Base-by-base conservation (phyloP, 2,329 filamentous ascomycete genomes). In the Macrophomina phaseolina region DNA sequence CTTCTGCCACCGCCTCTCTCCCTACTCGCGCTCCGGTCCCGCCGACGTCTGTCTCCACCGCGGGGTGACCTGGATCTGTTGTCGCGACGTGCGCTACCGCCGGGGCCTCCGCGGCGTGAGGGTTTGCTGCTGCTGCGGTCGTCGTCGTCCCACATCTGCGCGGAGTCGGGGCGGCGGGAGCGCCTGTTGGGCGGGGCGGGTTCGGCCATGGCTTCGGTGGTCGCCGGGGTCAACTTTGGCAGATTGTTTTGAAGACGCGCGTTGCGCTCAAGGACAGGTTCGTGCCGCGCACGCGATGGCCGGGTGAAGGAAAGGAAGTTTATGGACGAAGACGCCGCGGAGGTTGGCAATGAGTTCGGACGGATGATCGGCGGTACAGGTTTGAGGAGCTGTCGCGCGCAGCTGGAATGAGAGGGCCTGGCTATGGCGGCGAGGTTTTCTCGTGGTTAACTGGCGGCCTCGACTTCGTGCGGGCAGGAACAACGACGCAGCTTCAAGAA, bases 31-130 rank as follows among this genome's bases (percentile, higher is more conserved):
- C n/a, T 69, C 68, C 63, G 70, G 66, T 66, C 69, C 38, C 45
- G 73, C 74, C 70, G 68, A 40, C 65, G 65, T 18, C 58, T 23
- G 30, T 66, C 69, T 46, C 66, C 30, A 14, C 30, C 32, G 11
- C 52, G 12, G 3, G 55, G 55, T 6, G 74, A 77, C 51, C 75
- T 72, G 34, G 74, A 74, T 46, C 70, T 67, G 45, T 28, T 67
- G 45, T 28, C 46, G 2, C 46, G 30, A 40, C 64, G 61, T 42
- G 75, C 70, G 66, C 74, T 71, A n/a, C 71, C 66, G 48, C 36
- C 64, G 18, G n/a, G 45, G 23, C 32, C 49, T 40, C 40, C 36
- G 32, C 48, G 28, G 51, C 64, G 30, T 4, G 30, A 32, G 14
- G 14, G 34, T 16, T 6, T 36, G 36, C n/a, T 61, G 48, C 32